These are phyloP conservation scores for Furcasterigmium sp. DNA, from an alignment of 2,329 filamentous ascomycete genomes.

Conservation along the genomic window DNA sequence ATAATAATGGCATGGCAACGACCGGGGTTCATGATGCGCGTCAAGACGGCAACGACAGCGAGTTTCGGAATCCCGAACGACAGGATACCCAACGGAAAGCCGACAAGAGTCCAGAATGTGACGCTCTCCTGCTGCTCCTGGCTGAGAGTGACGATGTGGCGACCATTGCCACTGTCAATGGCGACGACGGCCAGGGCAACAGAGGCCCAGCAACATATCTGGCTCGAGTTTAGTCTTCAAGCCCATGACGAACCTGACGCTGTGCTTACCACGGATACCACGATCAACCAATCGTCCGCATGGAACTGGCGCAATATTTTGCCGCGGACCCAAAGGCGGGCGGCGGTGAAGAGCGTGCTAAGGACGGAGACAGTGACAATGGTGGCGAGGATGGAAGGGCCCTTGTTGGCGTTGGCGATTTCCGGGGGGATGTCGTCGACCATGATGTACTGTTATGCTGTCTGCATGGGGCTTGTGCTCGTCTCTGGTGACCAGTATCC, in stretches of 20 bases:
- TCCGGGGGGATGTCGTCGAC: not conserved
- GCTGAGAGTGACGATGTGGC: slow-evolving; percentile 26
- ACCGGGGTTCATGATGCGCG: slow-evolving; percentile 30
- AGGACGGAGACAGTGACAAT: slow-evolving; percentile 22
- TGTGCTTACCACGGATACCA: slow-evolving; percentile 21
- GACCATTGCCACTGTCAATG: slow-evolving; percentile 31
- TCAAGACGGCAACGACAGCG: slow-evolving; percentile 31
- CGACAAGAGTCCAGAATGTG: slow-evolving; percentile 28
- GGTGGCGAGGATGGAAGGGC: slow-evolving; percentile 23
- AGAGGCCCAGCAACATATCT: slow-evolving; percentile 26
- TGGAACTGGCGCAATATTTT: slow-evolving; percentile 24
- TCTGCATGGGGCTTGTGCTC: not conserved
- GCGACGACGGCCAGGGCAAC: slow-evolving; percentile 26
- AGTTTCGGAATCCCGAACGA: slow-evolving; percentile 35
- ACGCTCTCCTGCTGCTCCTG: slow-evolving; percentile 20
- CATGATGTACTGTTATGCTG: not conserved
- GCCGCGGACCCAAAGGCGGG: slow-evolving; percentile 22
- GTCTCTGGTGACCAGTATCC: not conserved
- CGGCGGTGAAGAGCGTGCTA: slow-evolving; percentile 20
- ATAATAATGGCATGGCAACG: slow-evolving; percentile 25
- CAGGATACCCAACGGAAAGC: slow-evolving; percentile 29
- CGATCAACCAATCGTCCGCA: slow-evolving; percentile 30
- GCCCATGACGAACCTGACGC: not conserved
- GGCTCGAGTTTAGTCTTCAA: not conserved
- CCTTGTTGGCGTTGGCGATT: slow-evolving; percentile 15